Conservation (phyloP, 1,284 basidiomycete genomes). For the Inonotus obliquus region DNA sequence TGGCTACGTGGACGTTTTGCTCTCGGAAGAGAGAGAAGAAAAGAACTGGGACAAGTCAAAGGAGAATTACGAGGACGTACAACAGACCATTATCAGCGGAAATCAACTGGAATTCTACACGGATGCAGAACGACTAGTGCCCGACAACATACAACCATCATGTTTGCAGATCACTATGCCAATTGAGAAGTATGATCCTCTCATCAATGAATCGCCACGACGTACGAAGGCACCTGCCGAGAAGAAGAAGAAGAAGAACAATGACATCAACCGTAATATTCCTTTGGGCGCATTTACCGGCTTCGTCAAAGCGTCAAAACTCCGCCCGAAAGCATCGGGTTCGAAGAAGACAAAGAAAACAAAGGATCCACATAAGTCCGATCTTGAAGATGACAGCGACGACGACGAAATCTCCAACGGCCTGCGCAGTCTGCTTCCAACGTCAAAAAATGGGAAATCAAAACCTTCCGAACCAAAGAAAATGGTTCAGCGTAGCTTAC, state of each 20-base stretch:
- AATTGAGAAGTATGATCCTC: constrained; percentile 58
- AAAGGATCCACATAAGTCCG: constrained; percentile 29
- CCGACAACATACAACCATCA: constrained; percentile 70
- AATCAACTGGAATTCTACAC: constrained; percentile 87
- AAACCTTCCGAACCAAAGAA: constrained; percentile 33
- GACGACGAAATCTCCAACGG: constrained; percentile 57
- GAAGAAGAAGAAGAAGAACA: constrained; percentile 67
- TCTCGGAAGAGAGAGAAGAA: constrained; percentile 90
- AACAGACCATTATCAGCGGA: constrained; percentile 83
- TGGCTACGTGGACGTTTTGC: constrained; percentile 89
- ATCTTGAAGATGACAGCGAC: constrained; percentile 55
- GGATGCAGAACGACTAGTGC: constrained; percentile 86
- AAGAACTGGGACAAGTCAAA: constrained; percentile 89
- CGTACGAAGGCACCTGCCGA: constrained; percentile 29
- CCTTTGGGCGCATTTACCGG: constrained; percentile 57
- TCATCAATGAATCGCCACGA: constrained; percentile 23
- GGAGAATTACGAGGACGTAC: constrained; percentile 84
- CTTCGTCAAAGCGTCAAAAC: constrained; percentile 58
- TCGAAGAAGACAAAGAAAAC: constrained; percentile 32
- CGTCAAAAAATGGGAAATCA: constrained; percentile 21
- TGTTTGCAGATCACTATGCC: constrained; percentile 82
- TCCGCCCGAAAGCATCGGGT: constrained; percentile 43
- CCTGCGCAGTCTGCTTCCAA: constrained; percentile 35
- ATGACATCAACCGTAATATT: constrained; percentile 60
- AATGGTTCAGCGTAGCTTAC: constrained; percentile 17